phyloP scores from a whole-genome alignment of 1,284 basidiomycete species.

The Marasmius fiardii region DNA sequence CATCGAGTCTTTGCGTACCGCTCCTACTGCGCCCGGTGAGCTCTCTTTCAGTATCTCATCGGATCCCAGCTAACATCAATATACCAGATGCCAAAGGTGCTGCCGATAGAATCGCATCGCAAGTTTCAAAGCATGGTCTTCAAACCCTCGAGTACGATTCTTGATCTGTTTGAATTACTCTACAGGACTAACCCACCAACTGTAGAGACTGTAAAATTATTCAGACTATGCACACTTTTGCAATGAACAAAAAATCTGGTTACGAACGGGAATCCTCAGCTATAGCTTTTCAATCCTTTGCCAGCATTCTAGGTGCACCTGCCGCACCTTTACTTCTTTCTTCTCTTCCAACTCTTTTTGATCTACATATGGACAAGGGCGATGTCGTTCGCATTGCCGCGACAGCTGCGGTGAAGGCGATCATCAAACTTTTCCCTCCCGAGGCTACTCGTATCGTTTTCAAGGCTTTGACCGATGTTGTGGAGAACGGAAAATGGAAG shows the following conservation, averaged over 20 bases:
- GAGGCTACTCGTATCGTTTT: conserved; percentile 81
- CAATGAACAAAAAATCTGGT: conserved; percentile 86
- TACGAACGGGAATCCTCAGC: conserved; percentile 92
- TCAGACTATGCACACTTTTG: conserved; percentile 66
- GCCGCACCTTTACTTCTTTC: conserved; percentile 81
- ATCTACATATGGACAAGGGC: conserved; percentile 93
- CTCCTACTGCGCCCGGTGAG: conserved; percentile 72
- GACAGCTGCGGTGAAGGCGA: conserved; percentile 77
- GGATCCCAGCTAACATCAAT: no score
- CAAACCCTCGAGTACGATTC: conserved; percentile 57
- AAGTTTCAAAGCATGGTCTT: conserved; percentile 62
- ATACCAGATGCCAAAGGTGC: conserved; percentile 72
- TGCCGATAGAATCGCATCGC: conserved; percentile 72
- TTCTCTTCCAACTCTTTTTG: conserved; percentile 78
- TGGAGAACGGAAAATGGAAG: conserved; percentile 92
- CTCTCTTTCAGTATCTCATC: conserved; percentile 4
- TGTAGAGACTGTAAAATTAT: conserved; percentile 62
- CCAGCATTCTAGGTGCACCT: conserved; percentile 70
- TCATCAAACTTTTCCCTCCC: conserved; percentile 83
- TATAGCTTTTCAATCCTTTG: conserved; percentile 80
- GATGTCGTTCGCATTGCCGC: conserved; percentile 88
- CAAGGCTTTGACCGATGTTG: conserved; percentile 64
- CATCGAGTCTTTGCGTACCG: conserved; percentile 60
- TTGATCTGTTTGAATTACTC: conserved; percentile 10
- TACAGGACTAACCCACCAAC: conserved; percentile 15